Conservation (phyloP, 2,329 filamentous ascomycete genomes). For the Fusarium napiforme region DNA sequence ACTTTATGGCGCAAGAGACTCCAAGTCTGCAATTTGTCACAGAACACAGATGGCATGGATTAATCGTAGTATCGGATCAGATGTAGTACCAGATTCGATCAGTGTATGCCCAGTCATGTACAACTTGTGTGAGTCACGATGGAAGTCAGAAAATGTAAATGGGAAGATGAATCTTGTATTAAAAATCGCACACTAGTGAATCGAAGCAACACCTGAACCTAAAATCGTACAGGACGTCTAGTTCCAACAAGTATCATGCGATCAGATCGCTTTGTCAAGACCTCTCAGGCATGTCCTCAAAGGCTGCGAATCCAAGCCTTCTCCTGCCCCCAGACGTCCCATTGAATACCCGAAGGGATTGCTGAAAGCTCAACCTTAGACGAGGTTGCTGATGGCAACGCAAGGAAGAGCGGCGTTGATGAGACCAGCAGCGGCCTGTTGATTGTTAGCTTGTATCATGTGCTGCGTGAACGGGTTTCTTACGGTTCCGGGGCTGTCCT, state of each 20-base stretch:
- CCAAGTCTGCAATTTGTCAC: fast-evolving
- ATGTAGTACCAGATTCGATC: fast-evolving
- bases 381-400: not conserved
- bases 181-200: not conserved
- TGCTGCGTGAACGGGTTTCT: not conserved
- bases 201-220: not conserved
- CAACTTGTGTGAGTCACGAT: not conserved
- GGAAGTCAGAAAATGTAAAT: not conserved
- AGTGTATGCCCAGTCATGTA: too few relatives aligned
- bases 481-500: constrained; percentile 2
- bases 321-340: not conserved
- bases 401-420: constrained; percentile 2
- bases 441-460: not conserved
- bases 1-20: fast-evolving
- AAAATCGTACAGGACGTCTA: not conserved
- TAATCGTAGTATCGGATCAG: fast-evolving
- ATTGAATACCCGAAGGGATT: not conserved
- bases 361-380: not conserved
- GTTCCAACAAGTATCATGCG: not conserved
- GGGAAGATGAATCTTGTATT: not conserved
- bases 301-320: not conserved
- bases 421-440: not conserved
- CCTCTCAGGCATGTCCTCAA: not conserved
- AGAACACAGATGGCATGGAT: fast-evolving
- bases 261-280: not conserved